These are phyloP conservation scores for Coprinellus aureogranulatus DNA, from an alignment of 768 basidiomycete species.

Conservation along the genomic window DNA sequence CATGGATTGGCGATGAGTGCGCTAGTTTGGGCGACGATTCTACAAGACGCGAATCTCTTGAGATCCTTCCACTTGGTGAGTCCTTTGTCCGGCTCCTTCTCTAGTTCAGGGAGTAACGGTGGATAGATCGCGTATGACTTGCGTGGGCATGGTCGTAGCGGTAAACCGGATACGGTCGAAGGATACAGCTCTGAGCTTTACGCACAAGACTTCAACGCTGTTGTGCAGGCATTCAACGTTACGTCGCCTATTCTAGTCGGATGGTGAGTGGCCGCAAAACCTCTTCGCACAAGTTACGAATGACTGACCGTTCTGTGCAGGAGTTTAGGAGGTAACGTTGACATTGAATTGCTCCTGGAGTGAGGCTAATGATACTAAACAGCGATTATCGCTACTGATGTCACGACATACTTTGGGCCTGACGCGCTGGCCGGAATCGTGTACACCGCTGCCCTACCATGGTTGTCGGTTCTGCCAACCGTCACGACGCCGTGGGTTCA, in stretches of 20 bases:
- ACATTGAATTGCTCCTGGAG: background rate
- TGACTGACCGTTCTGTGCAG: constrained; percentile 10
- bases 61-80: constrained; percentile 26
- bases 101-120: background rate
- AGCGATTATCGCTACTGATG: background rate
- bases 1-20: constrained; percentile 39
- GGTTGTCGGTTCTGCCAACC: background rate
- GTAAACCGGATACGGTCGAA: constrained; percentile 25
- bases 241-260: background rate
- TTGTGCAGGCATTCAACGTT: constrained; percentile 27
- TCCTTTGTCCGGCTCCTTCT: constrained; percentile 4
- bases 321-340: constrained; percentile 25
- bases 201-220: constrained; percentile 33
- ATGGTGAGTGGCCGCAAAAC: background rate
- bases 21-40: constrained; percentile 36
- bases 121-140: constrained; percentile 23
- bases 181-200: constrained; percentile 27
- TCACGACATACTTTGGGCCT: background rate
- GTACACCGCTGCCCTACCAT: background rate
- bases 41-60: constrained; percentile 25
- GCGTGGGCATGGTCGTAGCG: constrained; percentile 33
- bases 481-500: background rate
- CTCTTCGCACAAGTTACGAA: background rate
- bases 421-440: background rate
- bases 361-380: too few relatives aligned